Conservation (phyloP, 768 basidiomycete species). For the Pleurotus ostreatus region DNA sequence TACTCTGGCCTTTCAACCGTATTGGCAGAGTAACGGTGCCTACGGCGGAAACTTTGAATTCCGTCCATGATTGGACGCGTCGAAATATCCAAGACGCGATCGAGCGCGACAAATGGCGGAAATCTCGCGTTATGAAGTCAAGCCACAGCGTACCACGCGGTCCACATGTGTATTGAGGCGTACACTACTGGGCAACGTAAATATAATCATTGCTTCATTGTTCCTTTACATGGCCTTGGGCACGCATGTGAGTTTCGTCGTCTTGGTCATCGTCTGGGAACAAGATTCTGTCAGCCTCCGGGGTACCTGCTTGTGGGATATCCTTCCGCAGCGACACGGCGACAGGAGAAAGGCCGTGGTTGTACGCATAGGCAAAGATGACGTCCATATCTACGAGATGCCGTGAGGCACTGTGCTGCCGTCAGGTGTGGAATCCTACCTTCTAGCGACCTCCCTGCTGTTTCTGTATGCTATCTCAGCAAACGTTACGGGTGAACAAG, state of each 20-base stretch:
- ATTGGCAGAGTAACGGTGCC: constrained; percentile 25
- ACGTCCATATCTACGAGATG: constrained; percentile 37
- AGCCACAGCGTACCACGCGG: neutral
- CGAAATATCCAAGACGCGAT: neutral
- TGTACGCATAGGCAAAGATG: constrained; percentile 41
- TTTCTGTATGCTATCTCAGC: constrained; percentile 30
- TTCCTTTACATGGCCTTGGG: neutral
- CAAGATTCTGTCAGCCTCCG: constrained; percentile 40
- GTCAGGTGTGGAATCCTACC: constrained; percentile 18
- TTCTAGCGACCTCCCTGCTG: constrained; percentile 55
- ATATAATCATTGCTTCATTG: neutral
- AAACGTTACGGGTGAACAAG: neutral
- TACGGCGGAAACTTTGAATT: neutral
- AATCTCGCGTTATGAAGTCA: neutral
- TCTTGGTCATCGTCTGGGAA: constrained; percentile 28
- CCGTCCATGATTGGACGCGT: neutral
- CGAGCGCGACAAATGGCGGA: constrained; percentile 1
- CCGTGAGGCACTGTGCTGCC: neutral
- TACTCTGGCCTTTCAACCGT: constrained; percentile 51
- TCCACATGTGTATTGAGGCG: too few species aligned
- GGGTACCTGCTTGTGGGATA: constrained; percentile 38
- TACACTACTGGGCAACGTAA: too few species aligned
- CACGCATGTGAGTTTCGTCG: neutral
- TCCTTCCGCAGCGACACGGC: constrained; percentile 18
- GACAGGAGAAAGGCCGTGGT: constrained; percentile 40